phyloP scores from a whole-genome alignment of 176 grass and related monocot species.

The Coix lacrymajobi region DNA sequence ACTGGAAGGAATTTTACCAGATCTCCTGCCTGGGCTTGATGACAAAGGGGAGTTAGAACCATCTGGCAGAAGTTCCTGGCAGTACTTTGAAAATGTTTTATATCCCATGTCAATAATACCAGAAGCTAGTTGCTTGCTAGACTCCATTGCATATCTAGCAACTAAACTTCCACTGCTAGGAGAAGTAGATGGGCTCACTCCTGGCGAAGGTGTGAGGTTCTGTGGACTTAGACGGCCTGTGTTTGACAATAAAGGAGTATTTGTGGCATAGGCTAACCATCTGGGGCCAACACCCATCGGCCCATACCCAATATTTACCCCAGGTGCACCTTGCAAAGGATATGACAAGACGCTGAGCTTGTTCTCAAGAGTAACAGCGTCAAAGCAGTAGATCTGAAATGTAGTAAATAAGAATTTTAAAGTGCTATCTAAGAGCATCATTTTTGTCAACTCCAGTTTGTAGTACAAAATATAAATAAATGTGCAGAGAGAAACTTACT shows the following conservation, averaged over 20 bases:
- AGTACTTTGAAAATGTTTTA: slow-evolving; percentile 95
- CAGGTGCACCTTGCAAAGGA: slow-evolving; percentile 87
- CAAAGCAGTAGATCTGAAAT: slow-evolving; percentile 96
- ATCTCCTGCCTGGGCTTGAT: slow-evolving; percentile 79
- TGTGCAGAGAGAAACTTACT: slow-evolving; percentile 50
- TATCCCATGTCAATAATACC: slow-evolving; percentile 98
- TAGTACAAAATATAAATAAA: slow-evolving; percentile 9
- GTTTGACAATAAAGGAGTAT: slow-evolving; percentile 72
- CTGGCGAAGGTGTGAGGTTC: slow-evolving; percentile 92
- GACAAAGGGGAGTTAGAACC: slow-evolving; percentile 83
- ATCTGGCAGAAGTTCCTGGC: slow-evolving; percentile 89
- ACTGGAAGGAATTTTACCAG: slow-evolving; percentile 64
- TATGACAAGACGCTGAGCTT: slow-evolving; percentile 93
- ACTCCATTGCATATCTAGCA: slow-evolving; percentile 99
- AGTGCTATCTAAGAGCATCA: neutral
- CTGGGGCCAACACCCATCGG: slow-evolving; percentile 96
- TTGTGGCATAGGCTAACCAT: slow-evolving; percentile 92
- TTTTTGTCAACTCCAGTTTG: neutral
- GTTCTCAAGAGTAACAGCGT: slow-evolving; percentile 93
- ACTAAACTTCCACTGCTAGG: slow-evolving; percentile 93
- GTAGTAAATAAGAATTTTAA: slow-evolving; percentile 23
- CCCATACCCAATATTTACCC: slow-evolving; percentile 84
- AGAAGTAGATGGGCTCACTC: slow-evolving; percentile 97
- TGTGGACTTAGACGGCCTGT: slow-evolving; percentile 94
- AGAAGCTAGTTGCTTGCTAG: slow-evolving; percentile 94